Evolutionary conservation across 2,329 filamentous ascomycete genomes (phyloP).

Genomic region (Penicillium aurantiogriseum): DNA sequence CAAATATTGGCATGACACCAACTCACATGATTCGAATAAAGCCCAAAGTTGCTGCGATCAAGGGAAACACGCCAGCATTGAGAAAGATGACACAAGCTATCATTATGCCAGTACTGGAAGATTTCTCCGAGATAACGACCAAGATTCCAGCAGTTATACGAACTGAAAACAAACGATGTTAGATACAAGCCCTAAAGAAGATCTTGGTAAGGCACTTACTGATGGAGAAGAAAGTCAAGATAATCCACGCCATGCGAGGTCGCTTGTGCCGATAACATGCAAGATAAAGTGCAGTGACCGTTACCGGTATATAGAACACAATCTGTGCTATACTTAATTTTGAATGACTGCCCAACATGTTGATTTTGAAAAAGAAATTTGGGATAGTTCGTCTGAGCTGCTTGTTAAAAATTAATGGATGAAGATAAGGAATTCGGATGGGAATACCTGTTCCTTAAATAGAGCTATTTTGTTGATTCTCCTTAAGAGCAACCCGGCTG

Average conservation of each 20-base stretch:
- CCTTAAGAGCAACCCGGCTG: background rate
- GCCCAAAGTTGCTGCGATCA: conserved; percentile 26
- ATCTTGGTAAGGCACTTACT: conserved; percentile 6
- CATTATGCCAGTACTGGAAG: conserved; percentile 14
- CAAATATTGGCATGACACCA: background rate
- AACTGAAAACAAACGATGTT: conserved; percentile 8
- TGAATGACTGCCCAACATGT: conserved; percentile 2
- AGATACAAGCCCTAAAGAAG: background rate
- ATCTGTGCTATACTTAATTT: conserved; percentile 23
- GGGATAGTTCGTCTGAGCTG: background rate
- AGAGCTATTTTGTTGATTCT: background rate
- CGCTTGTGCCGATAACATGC: conserved; percentile 18
- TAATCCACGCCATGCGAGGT: conserved; percentile 22
- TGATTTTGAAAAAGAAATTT: no score
- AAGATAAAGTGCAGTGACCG: conserved; percentile 11
- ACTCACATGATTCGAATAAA: conserved; percentile 25
- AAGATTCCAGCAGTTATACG: conserved; percentile 19
- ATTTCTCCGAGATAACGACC: conserved; percentile 18
- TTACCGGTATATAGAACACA: conserved; percentile 22
- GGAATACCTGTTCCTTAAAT: background rate
- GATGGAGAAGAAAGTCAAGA: conserved; percentile 23
- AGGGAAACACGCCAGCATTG: conserved; percentile 26
- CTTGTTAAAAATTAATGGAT: background rate
- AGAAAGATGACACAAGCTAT: conserved; percentile 21
- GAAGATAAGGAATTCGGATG: background rate